phyloP scores from a whole-genome alignment of 495 filamentous ascomycete species.

The Neurospora sp. region DNA sequence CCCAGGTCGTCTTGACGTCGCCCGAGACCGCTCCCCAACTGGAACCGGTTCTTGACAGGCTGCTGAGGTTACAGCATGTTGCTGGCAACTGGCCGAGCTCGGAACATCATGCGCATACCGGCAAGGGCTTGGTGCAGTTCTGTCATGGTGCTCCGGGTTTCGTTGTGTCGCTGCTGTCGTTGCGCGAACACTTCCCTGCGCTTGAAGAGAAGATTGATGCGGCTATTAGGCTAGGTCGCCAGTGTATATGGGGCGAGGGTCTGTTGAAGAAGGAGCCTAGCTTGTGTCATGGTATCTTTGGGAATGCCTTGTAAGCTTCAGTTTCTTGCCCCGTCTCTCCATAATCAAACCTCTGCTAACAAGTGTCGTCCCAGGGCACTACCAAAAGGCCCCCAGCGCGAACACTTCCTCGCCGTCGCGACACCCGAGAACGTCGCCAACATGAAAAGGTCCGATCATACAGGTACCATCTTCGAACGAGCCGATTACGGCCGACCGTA shows the following conservation, averaged over 20 bases:
- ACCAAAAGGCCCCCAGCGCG: constrained; percentile 17
- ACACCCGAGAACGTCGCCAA: constrained; percentile 38
- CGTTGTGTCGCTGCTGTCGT: constrained; percentile 39
- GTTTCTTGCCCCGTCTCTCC: too few species aligned
- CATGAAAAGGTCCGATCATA: constrained; percentile 32
- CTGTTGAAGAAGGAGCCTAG: constrained; percentile 52
- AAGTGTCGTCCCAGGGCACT: constrained; percentile 2
- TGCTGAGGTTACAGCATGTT: constrained; percentile 33
- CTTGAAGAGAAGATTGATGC: constrained; percentile 36
- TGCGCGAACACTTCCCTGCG: constrained; percentile 39
- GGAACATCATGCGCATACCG: constrained; percentile 5
- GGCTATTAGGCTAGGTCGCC: constrained; percentile 34
- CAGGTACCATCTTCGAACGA: constrained; percentile 14
- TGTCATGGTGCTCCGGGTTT: constrained; percentile 59
- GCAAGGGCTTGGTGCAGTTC: constrained; percentile 48
- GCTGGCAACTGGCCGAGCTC: constrained; percentile 38
- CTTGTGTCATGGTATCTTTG: constrained; percentile 54
- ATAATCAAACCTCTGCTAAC: too few species aligned
- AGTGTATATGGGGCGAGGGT: constrained; percentile 41
- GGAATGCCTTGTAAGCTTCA: constrained; percentile 42
- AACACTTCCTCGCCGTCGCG: constrained; percentile 44
- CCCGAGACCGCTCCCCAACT: constrained; percentile 25
- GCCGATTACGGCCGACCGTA: constrained; percentile 21
- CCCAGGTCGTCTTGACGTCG: constrained; percentile 47
- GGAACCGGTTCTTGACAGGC: constrained; percentile 28